Conservation (phyloP, 345 rosid genomes). For the Lepidium africanum region DNA sequence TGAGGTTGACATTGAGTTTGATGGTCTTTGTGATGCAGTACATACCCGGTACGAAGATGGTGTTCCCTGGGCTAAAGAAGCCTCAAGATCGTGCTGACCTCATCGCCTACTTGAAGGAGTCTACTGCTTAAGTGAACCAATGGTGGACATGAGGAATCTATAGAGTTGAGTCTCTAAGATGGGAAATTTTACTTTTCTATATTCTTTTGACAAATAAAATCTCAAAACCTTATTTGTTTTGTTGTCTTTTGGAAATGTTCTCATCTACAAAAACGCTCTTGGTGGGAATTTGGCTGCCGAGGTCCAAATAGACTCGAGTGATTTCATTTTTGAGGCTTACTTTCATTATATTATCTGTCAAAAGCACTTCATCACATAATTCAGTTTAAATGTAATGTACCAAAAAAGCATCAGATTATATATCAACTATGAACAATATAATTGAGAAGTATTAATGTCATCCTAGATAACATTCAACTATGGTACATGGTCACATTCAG, state of each 20-base stretch:
- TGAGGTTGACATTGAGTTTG: background rate
- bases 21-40: constrained; percentile 44
- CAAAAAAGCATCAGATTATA: background rate
- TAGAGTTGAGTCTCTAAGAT: background rate
- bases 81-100: constrained; percentile 91
- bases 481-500: background rate
- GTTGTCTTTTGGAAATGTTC: background rate
- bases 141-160: background rate
- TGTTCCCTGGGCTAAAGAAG: constrained; percentile 94
- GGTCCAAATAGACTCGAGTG: background rate
- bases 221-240: background rate
- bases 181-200: background rate
- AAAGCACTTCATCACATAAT: background rate
- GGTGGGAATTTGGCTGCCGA: background rate
- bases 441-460: background rate
- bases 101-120: constrained; percentile 79
- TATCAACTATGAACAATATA: constrained; percentile 14
- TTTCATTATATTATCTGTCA: background rate
- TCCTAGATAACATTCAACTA: constrained; percentile 4
- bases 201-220: constrained; percentile 32
- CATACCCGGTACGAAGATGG: constrained; percentile 99
- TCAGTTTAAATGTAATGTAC: background rate
- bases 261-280: constrained; percentile 3
- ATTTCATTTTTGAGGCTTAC: background rate
- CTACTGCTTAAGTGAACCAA: constrained; percentile 42